Percentiles rank a stretch among this genome's conserved stretches.
Evolutionary conservation across 495 filamentous ascomycete genomes (phyloP).

Genomic region (Neurospora discreta): DNA sequence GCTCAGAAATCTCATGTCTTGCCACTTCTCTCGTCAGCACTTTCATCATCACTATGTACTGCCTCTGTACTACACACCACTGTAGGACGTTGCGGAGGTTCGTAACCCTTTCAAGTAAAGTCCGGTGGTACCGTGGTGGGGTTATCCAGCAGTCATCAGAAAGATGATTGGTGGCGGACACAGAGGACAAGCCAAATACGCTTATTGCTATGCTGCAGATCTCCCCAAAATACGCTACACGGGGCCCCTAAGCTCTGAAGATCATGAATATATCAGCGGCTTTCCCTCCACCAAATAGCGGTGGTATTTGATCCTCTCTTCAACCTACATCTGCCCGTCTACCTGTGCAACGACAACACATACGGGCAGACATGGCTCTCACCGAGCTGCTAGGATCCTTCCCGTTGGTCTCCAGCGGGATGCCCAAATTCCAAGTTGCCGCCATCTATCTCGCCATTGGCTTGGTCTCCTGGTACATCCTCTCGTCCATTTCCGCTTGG

Average conservation of each 20-base stretch:
- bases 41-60: too few relatives aligned
- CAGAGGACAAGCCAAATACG: not conserved
- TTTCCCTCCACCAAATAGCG: too few relatives aligned
- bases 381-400: not conserved
- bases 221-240: not conserved
- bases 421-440: not conserved
- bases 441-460: not conserved
- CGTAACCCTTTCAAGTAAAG: not conserved
- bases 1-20: not conserved
- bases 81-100: not conserved
- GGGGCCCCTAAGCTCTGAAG: not conserved
- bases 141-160: not conserved
- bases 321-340: too few relatives aligned
- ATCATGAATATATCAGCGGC: not conserved
- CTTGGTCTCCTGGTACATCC: conserved; percentile 2
- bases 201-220: not conserved
- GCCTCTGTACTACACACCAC: too few relatives aligned
- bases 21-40: too few relatives aligned
- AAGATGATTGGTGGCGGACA: not conserved
- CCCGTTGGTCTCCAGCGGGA: not conserved
- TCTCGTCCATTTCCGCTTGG: conserved; percentile 3
- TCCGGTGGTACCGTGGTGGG: not conserved
- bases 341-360: not conserved
- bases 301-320: not conserved
- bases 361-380: not conserved